Percentiles rank a stretch among this genome's conserved stretches.
Conservation (phyloP, 192 early-diverging fungal genomes). For the Coemansia sp. region DNA sequence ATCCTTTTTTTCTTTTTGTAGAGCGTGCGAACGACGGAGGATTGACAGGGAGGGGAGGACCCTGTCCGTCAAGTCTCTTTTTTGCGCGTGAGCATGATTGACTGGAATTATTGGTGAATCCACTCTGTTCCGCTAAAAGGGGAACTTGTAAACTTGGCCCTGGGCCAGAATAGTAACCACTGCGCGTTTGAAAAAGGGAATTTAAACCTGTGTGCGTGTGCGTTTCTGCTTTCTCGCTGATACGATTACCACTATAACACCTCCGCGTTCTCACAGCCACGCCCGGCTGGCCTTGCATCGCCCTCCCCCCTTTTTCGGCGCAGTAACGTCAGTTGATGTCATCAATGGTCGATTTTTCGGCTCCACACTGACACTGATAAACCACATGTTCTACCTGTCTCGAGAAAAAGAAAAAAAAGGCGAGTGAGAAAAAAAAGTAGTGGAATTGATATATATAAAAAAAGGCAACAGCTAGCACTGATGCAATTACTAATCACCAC, state of each 20-base stretch:
- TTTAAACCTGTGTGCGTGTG: background rate
- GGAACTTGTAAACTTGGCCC: background rate
- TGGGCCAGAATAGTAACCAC: slow-evolving; percentile 1
- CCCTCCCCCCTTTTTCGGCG: background rate
- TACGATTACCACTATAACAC: slow-evolving; percentile 4
- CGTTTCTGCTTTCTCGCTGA: slow-evolving; percentile 5
- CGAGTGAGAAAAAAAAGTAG: slow-evolving; percentile 10
- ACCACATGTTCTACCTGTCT: slow-evolving; percentile 2
- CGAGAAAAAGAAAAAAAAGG: slow-evolving; percentile 8
- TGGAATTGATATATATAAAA: background rate
- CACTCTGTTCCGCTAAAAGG: background rate
- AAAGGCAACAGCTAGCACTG: background rate
- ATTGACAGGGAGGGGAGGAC: slow-evolving; percentile 2
- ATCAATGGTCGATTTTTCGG: background rate
- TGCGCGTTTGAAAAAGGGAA: background rate
- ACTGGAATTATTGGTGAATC: background rate
- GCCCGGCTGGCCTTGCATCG: slow-evolving; percentile 13
- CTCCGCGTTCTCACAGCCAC: slow-evolving; percentile 8
- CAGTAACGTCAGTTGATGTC: background rate
- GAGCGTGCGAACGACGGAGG: background rate
- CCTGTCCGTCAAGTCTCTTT: slow-evolving; percentile 1
- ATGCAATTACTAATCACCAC: background rate
- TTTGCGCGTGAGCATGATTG: background rate
- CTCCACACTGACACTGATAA: background rate
- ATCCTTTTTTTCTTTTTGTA: background rate